A percentile compares a stretch with the other conserved stretches of the same genome.
Evolutionary conservation across 1,284 basidiomycete genomes (phyloP).

Genomic region (Hypsizygus ulmarius): DNA sequence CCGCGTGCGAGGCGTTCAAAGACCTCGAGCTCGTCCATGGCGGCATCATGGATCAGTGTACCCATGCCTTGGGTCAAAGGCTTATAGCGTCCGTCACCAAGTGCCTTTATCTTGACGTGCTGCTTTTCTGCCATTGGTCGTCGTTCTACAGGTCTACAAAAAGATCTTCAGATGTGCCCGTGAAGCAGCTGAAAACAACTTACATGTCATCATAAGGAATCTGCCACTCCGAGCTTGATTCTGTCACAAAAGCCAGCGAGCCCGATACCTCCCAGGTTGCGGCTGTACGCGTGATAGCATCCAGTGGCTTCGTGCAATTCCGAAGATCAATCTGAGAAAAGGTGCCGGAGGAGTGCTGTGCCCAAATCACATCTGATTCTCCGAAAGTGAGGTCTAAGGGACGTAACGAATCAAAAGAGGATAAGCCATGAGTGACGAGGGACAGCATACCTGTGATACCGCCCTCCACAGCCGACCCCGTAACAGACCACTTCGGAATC

Average conservation of each 20-base stretch:
- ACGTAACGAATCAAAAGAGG: constrained; percentile 10
- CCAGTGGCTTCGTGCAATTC: constrained; percentile 60
- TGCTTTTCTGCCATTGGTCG: constrained; percentile 35
- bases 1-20: constrained; percentile 66
- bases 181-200: constrained; percentile 26
- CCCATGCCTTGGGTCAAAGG: constrained; percentile 57
- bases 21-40: constrained; percentile 41
- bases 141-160: constrained; percentile 49
- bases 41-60: constrained; percentile 36
- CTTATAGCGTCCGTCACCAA: constrained; percentile 46
- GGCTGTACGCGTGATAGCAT: constrained; percentile 66
- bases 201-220: constrained; percentile 85
- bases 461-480: constrained; percentile 60
- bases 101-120: constrained; percentile 42
- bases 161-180: constrained; percentile 1
- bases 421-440: constrained; percentile 3
- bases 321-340: constrained; percentile 81
- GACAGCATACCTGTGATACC: constrained; percentile 59
- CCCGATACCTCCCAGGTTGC: constrained; percentile 71
- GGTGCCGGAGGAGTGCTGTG: constrained; percentile 73
- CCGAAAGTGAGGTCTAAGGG: constrained; percentile 63
- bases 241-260: constrained; percentile 68
- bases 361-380: constrained; percentile 73
- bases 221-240: constrained; percentile 59
- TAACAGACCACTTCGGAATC: constrained; percentile 80